phyloP scores from a whole-genome alignment of 441 rosid species.

The Jatropha multifida region DNA sequence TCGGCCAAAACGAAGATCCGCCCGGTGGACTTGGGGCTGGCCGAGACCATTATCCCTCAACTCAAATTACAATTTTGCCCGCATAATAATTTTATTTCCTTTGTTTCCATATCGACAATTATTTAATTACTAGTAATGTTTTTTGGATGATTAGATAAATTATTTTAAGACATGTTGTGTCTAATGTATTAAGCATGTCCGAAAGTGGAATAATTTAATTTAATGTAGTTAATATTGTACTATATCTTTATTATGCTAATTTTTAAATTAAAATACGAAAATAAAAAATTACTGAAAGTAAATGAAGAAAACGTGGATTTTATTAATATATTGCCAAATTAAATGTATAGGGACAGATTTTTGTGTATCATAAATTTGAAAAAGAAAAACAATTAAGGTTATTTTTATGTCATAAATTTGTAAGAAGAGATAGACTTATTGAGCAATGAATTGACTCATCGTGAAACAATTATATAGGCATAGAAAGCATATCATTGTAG shows the following conservation, averaged over 20 bases:
- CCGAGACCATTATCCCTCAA: not conserved
- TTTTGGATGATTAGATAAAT: not conserved
- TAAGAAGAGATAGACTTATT: too few species aligned
- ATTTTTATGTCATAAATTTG: too few species aligned
- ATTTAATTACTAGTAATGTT: not conserved
- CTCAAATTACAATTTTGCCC: slow-evolving; percentile 16
- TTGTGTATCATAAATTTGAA: too few species aligned
- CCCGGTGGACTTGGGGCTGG: slow-evolving; percentile 22
- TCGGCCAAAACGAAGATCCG: slow-evolving; percentile 40
- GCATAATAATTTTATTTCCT: not conserved
- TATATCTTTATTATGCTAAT: not conserved
- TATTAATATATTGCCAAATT: too few species aligned
- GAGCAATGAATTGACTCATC: too few species aligned
- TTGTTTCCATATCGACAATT: not conserved
- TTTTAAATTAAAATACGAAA: not conserved
- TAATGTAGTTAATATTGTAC: slow-evolving; percentile 9
- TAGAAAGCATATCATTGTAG: too few species aligned
- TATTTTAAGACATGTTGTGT: slow-evolving; percentile 2
- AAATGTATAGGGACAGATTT: too few species aligned
- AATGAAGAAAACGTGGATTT: too few species aligned
- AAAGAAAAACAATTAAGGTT: too few species aligned
- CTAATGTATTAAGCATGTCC: not conserved
- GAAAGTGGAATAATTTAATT: not conserved
- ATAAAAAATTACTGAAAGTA: too few species aligned
- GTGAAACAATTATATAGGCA: too few species aligned